Conservation (phyloP, 305 asterid genomes). For the Salvia sclarea region DNA sequence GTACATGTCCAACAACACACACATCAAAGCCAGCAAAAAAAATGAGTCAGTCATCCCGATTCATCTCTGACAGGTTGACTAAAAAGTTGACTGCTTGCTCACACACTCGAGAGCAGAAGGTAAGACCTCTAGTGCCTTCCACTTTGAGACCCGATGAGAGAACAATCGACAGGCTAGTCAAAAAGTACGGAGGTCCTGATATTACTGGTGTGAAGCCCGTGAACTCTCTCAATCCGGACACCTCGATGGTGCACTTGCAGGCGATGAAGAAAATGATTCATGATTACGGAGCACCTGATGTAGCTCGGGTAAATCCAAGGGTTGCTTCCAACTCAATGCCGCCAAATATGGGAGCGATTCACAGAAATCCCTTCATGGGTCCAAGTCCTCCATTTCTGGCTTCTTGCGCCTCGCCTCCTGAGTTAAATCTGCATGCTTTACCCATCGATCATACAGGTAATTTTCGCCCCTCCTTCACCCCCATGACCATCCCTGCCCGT, state of each 20-base stretch:
- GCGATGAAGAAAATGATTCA: slow-evolving; percentile 25
- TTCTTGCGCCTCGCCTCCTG: background rate
- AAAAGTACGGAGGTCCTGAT: slow-evolving; percentile 15
- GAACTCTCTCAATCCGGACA: slow-evolving; percentile 22
- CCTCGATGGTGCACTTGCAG: slow-evolving; percentile 22
- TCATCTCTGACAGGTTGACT: slow-evolving; percentile 12
- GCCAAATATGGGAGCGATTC: slow-evolving; percentile 20
- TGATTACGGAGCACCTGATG: slow-evolving; percentile 26
- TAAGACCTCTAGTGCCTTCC: slow-evolving; percentile 22
- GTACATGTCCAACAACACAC: background rate
- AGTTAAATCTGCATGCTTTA: slow-evolving; percentile 10
- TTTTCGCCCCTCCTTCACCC: slow-evolving; percentile 17
- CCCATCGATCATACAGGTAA: slow-evolving; percentile 20
- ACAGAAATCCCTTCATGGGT: background rate
- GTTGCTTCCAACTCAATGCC: slow-evolving; percentile 21
- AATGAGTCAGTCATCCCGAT: slow-evolving; percentile 1
- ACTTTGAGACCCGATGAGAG: slow-evolving; percentile 26
- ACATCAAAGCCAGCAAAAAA: slow-evolving; percentile 25
- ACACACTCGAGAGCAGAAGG: slow-evolving; percentile 18
- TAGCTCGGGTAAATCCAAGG: background rate
- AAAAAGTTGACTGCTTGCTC: slow-evolving; percentile 14
- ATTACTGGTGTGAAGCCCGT: background rate
- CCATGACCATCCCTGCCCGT: slow-evolving; percentile 15
- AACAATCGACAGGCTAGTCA: slow-evolving; percentile 13
- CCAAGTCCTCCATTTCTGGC: slow-evolving; percentile 1